phyloP scores from a whole-genome alignment of 2,329 filamentous ascomycete species.

The Mollisia scopiformis region DNA sequence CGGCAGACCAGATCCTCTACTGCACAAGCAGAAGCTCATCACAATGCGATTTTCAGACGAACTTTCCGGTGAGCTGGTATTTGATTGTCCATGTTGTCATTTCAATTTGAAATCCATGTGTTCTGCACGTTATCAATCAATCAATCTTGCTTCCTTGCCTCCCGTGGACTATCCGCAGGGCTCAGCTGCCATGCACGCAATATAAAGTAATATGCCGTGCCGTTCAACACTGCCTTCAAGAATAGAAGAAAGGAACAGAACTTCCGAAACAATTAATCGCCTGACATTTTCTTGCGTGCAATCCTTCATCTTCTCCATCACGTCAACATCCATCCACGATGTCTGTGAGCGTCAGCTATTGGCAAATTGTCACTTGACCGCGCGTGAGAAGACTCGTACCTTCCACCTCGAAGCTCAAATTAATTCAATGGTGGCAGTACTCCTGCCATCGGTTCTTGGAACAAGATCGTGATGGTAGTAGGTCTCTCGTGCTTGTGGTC shows the following conservation, averaged over 20 bases:
- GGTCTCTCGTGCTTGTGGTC: slow-evolving; percentile 11
- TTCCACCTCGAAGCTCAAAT: neutral
- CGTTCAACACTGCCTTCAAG: neutral
- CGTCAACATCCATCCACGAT: neutral
- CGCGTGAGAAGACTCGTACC: neutral
- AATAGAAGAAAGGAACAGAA: neutral
- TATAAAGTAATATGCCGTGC: neutral
- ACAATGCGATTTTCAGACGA: neutral
- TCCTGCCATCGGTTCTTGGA: slow-evolving; percentile 3
- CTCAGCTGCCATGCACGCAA: neutral
- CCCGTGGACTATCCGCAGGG: neutral
- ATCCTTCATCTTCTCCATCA: neutral
- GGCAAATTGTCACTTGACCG: neutral
- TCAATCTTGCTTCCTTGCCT: neutral
- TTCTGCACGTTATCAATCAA: neutral
- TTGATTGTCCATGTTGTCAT: neutral
- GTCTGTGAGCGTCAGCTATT: neutral
- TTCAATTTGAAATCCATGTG: neutral
- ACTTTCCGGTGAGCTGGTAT: neutral
- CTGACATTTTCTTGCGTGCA: neutral
- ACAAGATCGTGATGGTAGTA: slow-evolving; percentile 12
- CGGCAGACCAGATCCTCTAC: no score
- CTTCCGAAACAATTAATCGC: neutral
- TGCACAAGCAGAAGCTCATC: neutral
- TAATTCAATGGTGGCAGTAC: neutral